These are phyloP conservation scores for Debaryomyces prosopidis DNA, from an alignment of 805 yeast genomes.

Conservation along the genomic window DNA sequence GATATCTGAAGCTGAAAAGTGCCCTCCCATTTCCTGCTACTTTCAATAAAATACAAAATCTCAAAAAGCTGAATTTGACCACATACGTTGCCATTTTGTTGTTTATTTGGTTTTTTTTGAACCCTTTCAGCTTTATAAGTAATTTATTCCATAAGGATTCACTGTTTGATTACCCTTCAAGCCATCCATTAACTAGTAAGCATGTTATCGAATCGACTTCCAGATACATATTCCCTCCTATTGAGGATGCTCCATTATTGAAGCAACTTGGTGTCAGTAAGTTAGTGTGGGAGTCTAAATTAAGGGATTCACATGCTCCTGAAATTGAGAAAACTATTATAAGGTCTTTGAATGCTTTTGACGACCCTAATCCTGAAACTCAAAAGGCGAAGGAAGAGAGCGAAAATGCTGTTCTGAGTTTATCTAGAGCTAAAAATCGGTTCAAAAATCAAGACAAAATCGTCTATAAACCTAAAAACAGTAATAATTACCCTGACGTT, in stretches of 20 bases:
- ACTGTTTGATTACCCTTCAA: constrained; percentile 23
- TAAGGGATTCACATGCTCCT: constrained; percentile 44
- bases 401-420: constrained; percentile 46
- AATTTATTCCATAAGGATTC: constrained; percentile 5
- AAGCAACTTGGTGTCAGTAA: constrained; percentile 55
- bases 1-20: constrained; percentile 18
- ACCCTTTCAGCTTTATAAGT: constrained; percentile 17
- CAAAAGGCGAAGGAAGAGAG: constrained; percentile 46
- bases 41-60: constrained; percentile 15
- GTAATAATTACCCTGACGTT: constrained; percentile 55
- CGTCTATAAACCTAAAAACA: constrained; percentile 41
- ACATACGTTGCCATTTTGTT: constrained; percentile 13
- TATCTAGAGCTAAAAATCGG: constrained; percentile 48
- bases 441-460: constrained; percentile 69
- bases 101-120: constrained; percentile 20
- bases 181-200: constrained; percentile 33
- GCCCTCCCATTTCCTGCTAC: constrained; percentile 32
- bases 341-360: constrained; percentile 42
- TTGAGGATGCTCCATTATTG: constrained; percentile 65
- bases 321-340: constrained; percentile 36
- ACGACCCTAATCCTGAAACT: constrained; percentile 37
- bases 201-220: constrained; percentile 46
- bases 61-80: constrained; percentile 15
- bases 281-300: constrained; percentile 50
- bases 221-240: constrained; percentile 67